These are phyloP conservation scores for Alloteropsis angusta DNA, from an alignment of 202 grass and related monocot genomes.

Conservation along the genomic window DNA sequence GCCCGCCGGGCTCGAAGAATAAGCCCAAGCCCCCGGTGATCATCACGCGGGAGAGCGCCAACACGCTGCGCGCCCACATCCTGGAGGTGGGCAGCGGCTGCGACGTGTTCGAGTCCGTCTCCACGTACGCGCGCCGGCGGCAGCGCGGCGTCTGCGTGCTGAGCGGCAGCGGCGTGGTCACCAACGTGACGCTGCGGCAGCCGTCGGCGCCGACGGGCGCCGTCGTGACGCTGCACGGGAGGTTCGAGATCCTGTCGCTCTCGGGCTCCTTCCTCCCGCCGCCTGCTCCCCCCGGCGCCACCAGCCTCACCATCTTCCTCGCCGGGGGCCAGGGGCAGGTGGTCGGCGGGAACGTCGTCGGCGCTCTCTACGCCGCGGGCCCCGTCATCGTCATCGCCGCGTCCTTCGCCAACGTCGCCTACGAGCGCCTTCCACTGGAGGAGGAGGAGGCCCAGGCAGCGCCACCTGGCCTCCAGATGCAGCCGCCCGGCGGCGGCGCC, in stretches of 20 bases:
- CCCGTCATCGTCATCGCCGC: constrained; percentile 88
- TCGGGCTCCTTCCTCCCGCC: constrained; percentile 86
- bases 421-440: constrained; percentile 80
- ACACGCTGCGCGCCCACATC: constrained; percentile 86
- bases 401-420: constrained; percentile 86
- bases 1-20: constrained; percentile 76
- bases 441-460: constrained; percentile 46
- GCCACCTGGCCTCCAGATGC: constrained; percentile 53
- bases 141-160: constrained; percentile 88
- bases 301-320: constrained; percentile 89
- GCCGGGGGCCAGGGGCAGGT: constrained; percentile 81
- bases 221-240: constrained; percentile 71
- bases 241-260: constrained; percentile 88
- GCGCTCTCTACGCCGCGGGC: constrained; percentile 66
- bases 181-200: constrained; percentile 85
- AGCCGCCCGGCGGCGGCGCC: constrained; percentile 30
- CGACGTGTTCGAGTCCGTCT: constrained; percentile 79
- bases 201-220: constrained; percentile 59
- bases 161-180: constrained; percentile 80
- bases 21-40: constrained; percentile 91
- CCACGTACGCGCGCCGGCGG: constrained; percentile 66
- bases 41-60: constrained; percentile 91
- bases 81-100: constrained; percentile 77
- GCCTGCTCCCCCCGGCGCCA: constrained; percentile 69
- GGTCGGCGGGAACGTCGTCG: constrained; percentile 83